Conservation (phyloP, 441 rosid genomes). For the Breynia disticha region DNA sequence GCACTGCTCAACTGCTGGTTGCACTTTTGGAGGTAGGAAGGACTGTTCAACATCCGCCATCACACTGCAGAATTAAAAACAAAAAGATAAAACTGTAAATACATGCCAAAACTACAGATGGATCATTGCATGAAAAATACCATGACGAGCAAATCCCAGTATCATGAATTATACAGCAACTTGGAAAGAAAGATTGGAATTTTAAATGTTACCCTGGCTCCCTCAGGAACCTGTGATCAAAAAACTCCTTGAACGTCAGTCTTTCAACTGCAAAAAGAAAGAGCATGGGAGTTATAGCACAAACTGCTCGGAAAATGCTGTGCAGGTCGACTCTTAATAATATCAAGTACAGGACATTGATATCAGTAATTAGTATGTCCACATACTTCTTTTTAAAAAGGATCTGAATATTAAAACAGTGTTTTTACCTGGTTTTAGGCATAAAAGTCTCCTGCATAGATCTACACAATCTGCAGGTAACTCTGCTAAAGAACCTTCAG, state of each 20-base stretch:
- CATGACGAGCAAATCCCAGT: neutral
- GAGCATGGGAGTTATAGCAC: neutral
- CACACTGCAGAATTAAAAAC: slow-evolving; percentile 32
- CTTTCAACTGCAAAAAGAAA: slow-evolving; percentile 50
- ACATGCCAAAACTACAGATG: slow-evolving; percentile 5
- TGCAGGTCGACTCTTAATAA: slow-evolving; percentile 5
- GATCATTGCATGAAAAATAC: slow-evolving; percentile 8
- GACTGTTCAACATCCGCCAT: slow-evolving; percentile 19
- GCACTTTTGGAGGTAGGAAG: slow-evolving; percentile 14
- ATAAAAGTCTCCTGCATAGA: slow-evolving; percentile 66
- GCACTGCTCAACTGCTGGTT: slow-evolving; percentile 22
- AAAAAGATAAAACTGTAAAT: slow-evolving; percentile 18
- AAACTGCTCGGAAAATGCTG: no score
- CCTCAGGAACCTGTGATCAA: slow-evolving; percentile 53
- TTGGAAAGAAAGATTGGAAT: slow-evolving; percentile 1
- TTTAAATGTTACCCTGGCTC: slow-evolving; percentile 43
- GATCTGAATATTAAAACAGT: neutral
- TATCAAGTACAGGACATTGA: slow-evolving; percentile 4
- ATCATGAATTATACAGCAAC: neutral
- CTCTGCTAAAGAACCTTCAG: slow-evolving; percentile 42
- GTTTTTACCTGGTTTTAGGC: slow-evolving; percentile 55
- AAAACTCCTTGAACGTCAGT: slow-evolving; percentile 62
- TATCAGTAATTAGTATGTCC: neutral
- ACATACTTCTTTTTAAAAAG: no score
- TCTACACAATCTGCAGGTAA: slow-evolving; percentile 69